phyloP scores from a whole-genome alignment of 108 stramenopile species.

The Thalassiosira profunda region DNA sequence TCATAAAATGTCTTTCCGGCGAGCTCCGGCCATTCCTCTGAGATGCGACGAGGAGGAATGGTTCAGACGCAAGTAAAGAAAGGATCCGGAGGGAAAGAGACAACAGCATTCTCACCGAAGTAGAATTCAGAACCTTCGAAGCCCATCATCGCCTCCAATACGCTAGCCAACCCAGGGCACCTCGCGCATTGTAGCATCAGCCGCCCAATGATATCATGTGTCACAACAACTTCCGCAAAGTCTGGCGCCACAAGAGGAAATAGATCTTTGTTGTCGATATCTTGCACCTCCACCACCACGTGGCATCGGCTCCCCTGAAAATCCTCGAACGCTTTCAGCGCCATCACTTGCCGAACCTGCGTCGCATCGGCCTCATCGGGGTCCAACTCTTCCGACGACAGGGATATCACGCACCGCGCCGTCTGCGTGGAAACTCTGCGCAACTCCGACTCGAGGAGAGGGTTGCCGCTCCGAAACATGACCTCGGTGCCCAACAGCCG shows the following conservation, averaged over 20 bases:
- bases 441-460: constrained; percentile 43
- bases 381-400: constrained; percentile 34
- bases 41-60: too few relatives aligned
- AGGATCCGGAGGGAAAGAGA: too few relatives aligned
- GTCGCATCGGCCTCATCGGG: constrained; percentile 55
- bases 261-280: constrained; percentile 50
- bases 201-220: constrained; percentile 60
- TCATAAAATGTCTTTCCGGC: constrained; percentile 47
- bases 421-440: constrained; percentile 32
- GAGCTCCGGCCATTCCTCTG: constrained; percentile 52
- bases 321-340: constrained; percentile 34
- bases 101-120: too few relatives aligned
- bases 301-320: constrained; percentile 17
- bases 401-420: constrained; percentile 38
- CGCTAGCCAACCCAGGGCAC: constrained; percentile 49
- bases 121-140: constrained; percentile 60
- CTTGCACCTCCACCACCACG: constrained; percentile 54
- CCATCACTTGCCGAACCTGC: constrained; percentile 51
- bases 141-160: constrained; percentile 50
- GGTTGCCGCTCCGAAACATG: constrained; percentile 51
- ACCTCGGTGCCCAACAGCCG: constrained; percentile 38
- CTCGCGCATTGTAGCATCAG: constrained; percentile 62
- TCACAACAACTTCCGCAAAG: constrained; percentile 51
- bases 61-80: too few relatives aligned
- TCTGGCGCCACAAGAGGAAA: constrained; percentile 45